A percentile compares a stretch with the other conserved stretches of the same genome.
Conservation (phyloP, 208 protist species). For the Leishmania tarentolae region DNA sequence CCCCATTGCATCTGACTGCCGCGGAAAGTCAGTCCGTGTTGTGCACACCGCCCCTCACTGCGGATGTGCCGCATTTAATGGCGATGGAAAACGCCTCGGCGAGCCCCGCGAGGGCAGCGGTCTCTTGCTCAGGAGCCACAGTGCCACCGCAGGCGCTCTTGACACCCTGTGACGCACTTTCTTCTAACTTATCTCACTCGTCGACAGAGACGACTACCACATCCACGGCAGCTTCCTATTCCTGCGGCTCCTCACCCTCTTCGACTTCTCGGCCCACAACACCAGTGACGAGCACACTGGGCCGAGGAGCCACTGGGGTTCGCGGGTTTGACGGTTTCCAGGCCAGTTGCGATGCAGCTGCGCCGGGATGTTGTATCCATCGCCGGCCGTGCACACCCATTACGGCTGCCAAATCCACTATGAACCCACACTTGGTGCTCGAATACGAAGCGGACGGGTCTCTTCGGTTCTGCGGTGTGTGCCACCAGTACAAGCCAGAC, state of each 20-base stretch:
- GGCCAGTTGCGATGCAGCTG: neutral
- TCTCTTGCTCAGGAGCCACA: neutral
- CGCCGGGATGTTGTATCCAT: too few species aligned
- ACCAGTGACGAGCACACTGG: neutral
- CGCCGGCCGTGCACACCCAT: neutral
- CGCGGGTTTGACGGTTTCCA: neutral
- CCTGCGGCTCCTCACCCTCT: neutral
- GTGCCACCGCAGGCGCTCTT: neutral
- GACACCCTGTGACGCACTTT: neutral
- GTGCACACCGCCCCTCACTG: neutral
- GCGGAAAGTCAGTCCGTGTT: neutral
- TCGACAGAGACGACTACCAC: neutral
- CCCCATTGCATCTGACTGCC: neutral
- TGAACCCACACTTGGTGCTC: conserved; percentile 38
- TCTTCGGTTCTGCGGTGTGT: conserved; percentile 68
- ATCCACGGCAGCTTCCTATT: neutral
- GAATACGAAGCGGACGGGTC: conserved; percentile 43
- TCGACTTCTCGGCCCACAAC: neutral
- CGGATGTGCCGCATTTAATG: neutral
- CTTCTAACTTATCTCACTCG: neutral
- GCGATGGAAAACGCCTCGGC: neutral
- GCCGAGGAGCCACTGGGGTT: neutral
- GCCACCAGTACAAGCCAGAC: conserved; percentile 77
- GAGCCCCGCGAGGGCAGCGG: neutral
- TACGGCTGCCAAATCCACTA: neutral